Percentiles rank a stretch among this genome's conserved stretches.
These are phyloP conservation scores for Fusarium paranaense DNA, from an alignment of 2,329 filamentous ascomycete genomes.

Conservation along the genomic window DNA sequence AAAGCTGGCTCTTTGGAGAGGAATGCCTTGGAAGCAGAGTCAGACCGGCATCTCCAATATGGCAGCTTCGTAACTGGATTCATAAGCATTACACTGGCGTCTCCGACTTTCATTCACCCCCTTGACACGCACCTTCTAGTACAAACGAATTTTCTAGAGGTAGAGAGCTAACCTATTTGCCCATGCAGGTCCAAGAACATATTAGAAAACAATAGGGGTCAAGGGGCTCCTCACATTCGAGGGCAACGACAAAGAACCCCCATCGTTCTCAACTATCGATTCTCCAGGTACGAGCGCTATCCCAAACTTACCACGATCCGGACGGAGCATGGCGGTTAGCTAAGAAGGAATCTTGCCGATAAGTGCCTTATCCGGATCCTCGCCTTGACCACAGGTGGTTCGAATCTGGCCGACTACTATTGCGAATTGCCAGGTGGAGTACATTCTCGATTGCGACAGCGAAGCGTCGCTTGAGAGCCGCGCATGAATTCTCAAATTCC, in stretches of 20 bases:
- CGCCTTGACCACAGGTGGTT: not conserved
- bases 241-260: not conserved
- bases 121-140: not conserved
- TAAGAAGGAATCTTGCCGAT: not conserved
- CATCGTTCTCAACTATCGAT: not conserved
- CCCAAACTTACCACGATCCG: not conserved
- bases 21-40: not conserved
- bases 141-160: not conserved
- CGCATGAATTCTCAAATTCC: constrained; percentile 50
- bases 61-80: not conserved
- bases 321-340: not conserved
- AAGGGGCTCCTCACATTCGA: not conserved
- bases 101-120: not conserved
- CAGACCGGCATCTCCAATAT: not conserved
- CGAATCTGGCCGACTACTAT: constrained; percentile 18
- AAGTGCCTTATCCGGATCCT: not conserved
- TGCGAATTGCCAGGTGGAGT: constrained; percentile 6
- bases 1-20: not conserved
- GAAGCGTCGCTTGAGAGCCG: constrained; percentile 29
- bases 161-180: constrained; percentile 13
- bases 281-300: not conserved
- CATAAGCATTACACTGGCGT: not conserved
- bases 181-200: constrained; percentile 9
- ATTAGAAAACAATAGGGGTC: not conserved
- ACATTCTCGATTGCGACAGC: constrained; percentile 20